A percentile compares a stretch with the other conserved stretches of the same genome.
phyloP scores from a whole-genome alignment of 257 asterid genomes.

The Marsdenia floribunda region DNA sequence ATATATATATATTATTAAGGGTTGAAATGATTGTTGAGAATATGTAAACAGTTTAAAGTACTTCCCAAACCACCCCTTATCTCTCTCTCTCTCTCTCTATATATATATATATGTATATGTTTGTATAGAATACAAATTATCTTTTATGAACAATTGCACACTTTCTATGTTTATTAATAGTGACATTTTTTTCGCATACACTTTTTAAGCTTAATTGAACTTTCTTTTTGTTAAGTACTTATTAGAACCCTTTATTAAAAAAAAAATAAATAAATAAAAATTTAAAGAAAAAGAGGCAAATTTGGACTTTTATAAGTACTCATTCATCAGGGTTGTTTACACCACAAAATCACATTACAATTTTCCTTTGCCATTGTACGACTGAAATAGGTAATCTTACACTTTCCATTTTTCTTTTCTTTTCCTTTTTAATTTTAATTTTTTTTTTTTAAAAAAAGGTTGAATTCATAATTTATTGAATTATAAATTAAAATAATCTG shows the following conservation, averaged over 20 bases:
- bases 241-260: not conserved
- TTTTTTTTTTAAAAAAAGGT: no score
- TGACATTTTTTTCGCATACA: not conserved
- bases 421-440: no score
- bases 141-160: not conserved
- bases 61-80: not conserved
- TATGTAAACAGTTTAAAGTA: conserved; percentile 8
- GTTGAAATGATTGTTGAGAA: conserved; percentile 27
- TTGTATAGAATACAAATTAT: not conserved
- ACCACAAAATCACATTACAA: not conserved
- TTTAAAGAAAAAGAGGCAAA: not conserved
- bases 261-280: not conserved
- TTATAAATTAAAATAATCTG: no score
- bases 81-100: not conserved
- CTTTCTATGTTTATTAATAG: not conserved
- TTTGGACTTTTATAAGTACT: not conserved
- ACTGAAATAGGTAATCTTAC: not conserved
- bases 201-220: not conserved
- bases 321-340: not conserved
- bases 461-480: no score
- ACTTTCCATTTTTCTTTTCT: not conserved
- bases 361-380: not conserved
- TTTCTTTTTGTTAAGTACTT: not conserved
- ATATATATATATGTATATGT: no score
- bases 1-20: conserved; percentile 4